Conservation (phyloP, 2,329 filamentous ascomycete genomes). For the Teratosphaeria gauchensis region DNA sequence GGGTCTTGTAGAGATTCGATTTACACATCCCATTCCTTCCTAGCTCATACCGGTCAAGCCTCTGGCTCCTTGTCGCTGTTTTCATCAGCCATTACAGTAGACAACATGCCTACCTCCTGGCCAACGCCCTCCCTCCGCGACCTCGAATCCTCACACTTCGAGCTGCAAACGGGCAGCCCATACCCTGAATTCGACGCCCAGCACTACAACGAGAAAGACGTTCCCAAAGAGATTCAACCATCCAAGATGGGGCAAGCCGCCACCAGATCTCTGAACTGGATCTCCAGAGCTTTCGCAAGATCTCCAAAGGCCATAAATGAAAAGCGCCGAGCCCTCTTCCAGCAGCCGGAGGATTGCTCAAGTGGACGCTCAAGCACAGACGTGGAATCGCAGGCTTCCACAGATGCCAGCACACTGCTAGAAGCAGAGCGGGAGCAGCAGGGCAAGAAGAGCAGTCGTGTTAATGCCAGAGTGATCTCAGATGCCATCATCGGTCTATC, state of each 20-base stretch:
- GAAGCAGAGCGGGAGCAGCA: neutral
- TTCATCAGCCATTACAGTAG: too few species aligned
- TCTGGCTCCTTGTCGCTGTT: too few species aligned
- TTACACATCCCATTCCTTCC: too few species aligned
- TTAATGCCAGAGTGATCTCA: slow-evolving; percentile 32
- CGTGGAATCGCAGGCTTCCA: slow-evolving; percentile 11
- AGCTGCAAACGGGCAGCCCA: slow-evolving; percentile 2
- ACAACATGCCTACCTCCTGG: neutral
- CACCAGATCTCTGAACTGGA: slow-evolving; percentile 2
- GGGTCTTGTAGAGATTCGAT: too few species aligned
- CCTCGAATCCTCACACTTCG: slow-evolving; percentile 5
- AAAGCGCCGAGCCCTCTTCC: slow-evolving; percentile 3
- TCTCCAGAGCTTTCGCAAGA: slow-evolving; percentile 3
- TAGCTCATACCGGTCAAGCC: too few species aligned
- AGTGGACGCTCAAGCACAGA: slow-evolving; percentile 5
- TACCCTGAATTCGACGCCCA: slow-evolving; percentile 1
- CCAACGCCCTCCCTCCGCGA: slow-evolving; percentile 4
- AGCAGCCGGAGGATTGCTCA: neutral
- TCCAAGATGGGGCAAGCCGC: slow-evolving; percentile 1
- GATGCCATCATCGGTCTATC: slow-evolving; percentile 68
- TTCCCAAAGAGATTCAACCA: neutral
- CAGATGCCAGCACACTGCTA: slow-evolving; percentile 9
- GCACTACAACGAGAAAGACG: slow-evolving; percentile 1
- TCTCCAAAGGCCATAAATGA: slow-evolving; percentile 4
- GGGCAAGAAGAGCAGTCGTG: neutral